Base-by-base conservation (phyloP, 768 basidiomycete species). In the Tricholomella constricta region DNA sequence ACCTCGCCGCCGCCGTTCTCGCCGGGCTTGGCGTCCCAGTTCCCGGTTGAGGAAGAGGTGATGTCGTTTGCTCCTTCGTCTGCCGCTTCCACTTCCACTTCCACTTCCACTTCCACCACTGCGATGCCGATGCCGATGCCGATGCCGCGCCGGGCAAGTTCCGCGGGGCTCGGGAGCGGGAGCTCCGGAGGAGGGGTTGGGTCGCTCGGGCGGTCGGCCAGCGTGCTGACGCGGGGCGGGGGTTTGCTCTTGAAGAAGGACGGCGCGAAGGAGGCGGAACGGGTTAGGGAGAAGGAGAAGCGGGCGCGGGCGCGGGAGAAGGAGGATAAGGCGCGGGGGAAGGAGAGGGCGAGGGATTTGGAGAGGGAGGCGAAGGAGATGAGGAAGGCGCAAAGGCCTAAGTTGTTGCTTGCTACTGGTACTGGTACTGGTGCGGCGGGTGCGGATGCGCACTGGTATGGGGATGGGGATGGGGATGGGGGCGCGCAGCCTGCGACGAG, bases 361-460 rank as follows among this genome's bases (percentile, higher is more conserved):
- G 53, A 55, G 25, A 32, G 32, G 31, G 56, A 45, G 6, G 60
- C 49, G 29, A 60, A 48, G 37, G 58, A 60, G 42, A 15, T 23
- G 29, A 11, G 6, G 29, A 29, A 29, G 29, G 34, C 58, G 45
- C 37, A 67, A 51, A 42, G 68, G 1, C 72, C 72, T 0, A 68
- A 70, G 52, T 52, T 73, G 8, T 69, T 69, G 11, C 45, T 73
- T 5, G 59, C 66, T 11, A 65, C 65, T 7, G 48, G 60, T 6
- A 59, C n/a, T n/a, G n/a, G n/a, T n/a, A n/a, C n/a, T n/a, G n/a
- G n/a, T n/a, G n/a, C n/a, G n/a, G n/a, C n/a, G n/a, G n/a, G n/a
- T n/a, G n/a, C n/a, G n/a, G n/a, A n/a, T n/a, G n/a, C n/a, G n/a
- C n/a, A n/a, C n/a, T n/a, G n/a, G n/a, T n/a, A n/a, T n/a, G n/a